Conservation (phyloP, 495 filamentous ascomycete species). For the Penicillium diatomitis region DNA sequence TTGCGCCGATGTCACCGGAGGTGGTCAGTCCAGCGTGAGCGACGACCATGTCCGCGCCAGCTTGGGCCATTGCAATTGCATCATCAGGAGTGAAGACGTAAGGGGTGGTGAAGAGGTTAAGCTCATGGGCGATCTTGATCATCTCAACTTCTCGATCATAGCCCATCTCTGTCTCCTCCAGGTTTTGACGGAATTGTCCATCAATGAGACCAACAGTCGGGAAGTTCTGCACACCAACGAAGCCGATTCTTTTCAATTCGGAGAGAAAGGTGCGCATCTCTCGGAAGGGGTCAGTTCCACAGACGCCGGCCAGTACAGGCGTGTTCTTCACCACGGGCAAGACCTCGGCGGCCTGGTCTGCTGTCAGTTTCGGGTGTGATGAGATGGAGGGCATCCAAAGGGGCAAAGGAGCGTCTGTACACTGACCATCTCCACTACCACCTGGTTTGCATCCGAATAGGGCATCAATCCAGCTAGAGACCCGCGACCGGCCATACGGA, state of each 20-base stretch:
- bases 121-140: constrained; percentile 43
- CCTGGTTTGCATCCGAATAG: constrained; percentile 61
- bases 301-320: constrained; percentile 58
- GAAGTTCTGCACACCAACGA: constrained; percentile 64
- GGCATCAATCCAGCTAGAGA: constrained; percentile 65
- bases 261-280: constrained; percentile 46
- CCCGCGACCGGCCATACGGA: constrained; percentile 63
- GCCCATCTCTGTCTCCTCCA: constrained; percentile 66
- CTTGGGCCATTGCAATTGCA: constrained; percentile 48
- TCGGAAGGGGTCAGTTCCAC: constrained; percentile 58
- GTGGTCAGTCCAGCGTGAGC: constrained; percentile 64
- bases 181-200: constrained; percentile 52
- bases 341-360: constrained; percentile 42
- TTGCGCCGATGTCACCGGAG: constrained; percentile 53
- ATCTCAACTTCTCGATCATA: constrained; percentile 57
- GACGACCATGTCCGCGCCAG: constrained; percentile 58
- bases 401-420: not conserved
- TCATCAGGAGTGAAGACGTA: constrained; percentile 58
- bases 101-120: constrained; percentile 56
- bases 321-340: constrained; percentile 50
- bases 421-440: constrained; percentile 58
- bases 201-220: constrained; percentile 65
- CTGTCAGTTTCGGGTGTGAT: not conserved
- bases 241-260: constrained; percentile 49
- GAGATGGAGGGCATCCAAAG: not conserved